phyloP scores from a whole-genome alignment of 2,329 filamentous ascomycete genomes.

The Microcera coccophila region DNA sequence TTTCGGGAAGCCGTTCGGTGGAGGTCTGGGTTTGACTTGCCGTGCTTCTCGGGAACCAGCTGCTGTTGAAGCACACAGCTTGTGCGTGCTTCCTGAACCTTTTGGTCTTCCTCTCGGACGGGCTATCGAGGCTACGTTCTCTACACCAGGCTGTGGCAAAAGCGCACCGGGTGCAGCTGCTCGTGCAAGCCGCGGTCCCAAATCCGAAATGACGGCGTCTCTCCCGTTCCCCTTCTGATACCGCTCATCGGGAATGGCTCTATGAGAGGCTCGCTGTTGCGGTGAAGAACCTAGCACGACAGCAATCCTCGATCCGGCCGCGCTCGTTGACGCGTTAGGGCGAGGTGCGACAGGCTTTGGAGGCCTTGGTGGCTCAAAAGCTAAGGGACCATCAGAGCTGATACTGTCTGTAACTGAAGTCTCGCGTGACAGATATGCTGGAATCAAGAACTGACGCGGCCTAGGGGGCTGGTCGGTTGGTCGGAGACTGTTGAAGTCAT shows the following conservation, averaged over 20 bases:
- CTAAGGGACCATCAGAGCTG: slow-evolving; percentile 21
- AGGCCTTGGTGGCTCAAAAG: slow-evolving; percentile 5
- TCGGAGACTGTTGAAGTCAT: neutral
- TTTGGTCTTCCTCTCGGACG: slow-evolving; percentile 44
- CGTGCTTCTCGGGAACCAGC: slow-evolving; percentile 21
- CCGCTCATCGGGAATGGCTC: slow-evolving; percentile 5
- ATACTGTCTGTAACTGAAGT: slow-evolving; percentile 9
- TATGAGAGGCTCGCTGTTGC: slow-evolving; percentile 1
- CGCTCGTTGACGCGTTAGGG: slow-evolving; percentile 1
- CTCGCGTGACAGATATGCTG: neutral
- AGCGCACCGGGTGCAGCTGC: no score
- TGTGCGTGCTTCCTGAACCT: slow-evolving; percentile 36
- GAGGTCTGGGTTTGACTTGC: slow-evolving; percentile 27
- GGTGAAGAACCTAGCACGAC: slow-evolving; percentile 20
- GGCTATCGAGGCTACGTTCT: slow-evolving; percentile 6
- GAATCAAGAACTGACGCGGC: neutral
- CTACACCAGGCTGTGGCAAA: neutral
- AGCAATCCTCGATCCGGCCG: slow-evolving; percentile 12
- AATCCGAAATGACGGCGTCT: slow-evolving; percentile 17
- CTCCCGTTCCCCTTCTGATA: neutral
- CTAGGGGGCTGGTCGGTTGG: neutral
- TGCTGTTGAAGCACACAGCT: slow-evolving; percentile 13
- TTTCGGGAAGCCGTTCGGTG: slow-evolving; percentile 29
- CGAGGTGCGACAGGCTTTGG: neutral
- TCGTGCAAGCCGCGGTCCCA: slow-evolving; percentile 15